Base-by-base conservation (phyloP, 2,329 filamentous ascomycete species). In the Paraphoma sp. region DNA sequence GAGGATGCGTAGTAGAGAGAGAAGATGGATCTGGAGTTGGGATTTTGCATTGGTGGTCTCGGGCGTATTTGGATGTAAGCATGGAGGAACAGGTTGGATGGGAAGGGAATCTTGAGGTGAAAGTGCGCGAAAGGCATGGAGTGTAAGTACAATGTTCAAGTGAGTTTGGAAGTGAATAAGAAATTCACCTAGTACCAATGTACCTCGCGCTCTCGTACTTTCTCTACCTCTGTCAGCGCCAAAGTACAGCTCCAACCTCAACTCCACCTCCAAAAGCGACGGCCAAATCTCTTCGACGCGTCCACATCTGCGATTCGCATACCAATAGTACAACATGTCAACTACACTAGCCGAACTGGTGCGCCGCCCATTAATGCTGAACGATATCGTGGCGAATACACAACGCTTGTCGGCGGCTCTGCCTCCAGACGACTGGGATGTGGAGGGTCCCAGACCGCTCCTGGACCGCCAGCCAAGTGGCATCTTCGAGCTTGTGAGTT, bases 371-470 rank as follows among this genome's bases (percentile, higher is more conserved):
- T 48, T 53, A 12, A 66, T 69, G 63, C 63, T 70, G 6, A 44
- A 51, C 16, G 60, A 64, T 42, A 45, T 68, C 2, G 53, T 51
- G n/a, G 43, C 14, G 6, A 55, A 63, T 18, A 51, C 48, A 17
- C 61, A 64, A 45, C 49, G 51, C 1, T 48, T 68, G 2, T 64
- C 62, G 1, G 58, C 54, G 1, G 53, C n/a, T 16, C 48, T 70
- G 8, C 63, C 59, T n/a, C 63, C 62, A 9, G 60, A 69, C 29
- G 48, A 46, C 9, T 69, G 59, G 63, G 51, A 59, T 17, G 14
- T 36, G 5, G 38, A 46, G 1, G 11, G 23, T 11, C 43, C 23
- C 28, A 38, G 43, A 6, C 9, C 29, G 5, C 10, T 38, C 10
- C 29, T 63, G 17, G 43, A 55, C n/a, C 51, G 59, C 3, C 48